These are phyloP conservation scores for Flammula alnicola DNA, from an alignment of 1,284 basidiomycete species.

Conservation along the genomic window DNA sequence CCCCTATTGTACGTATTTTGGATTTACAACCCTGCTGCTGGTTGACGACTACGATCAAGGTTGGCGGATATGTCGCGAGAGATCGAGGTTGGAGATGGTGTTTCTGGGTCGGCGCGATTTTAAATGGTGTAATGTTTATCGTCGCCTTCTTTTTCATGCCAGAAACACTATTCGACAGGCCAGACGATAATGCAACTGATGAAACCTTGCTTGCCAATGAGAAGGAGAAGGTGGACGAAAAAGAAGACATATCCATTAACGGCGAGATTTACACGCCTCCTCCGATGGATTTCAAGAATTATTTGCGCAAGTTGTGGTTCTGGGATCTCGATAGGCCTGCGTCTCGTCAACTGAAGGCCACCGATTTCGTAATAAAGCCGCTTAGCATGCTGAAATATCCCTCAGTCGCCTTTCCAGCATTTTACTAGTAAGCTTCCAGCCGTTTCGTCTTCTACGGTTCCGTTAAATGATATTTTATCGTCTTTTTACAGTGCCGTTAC, in stretches of 20 bases:
- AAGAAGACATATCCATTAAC: slow-evolving; percentile 12
- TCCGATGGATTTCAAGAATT: slow-evolving; percentile 27
- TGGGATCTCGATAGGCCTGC: slow-evolving; percentile 32
- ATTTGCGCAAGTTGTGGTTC: slow-evolving; percentile 33
- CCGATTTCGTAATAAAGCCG: slow-evolving; percentile 37
- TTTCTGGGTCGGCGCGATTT: slow-evolving; percentile 38
- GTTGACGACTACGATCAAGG: slow-evolving; percentile 19
- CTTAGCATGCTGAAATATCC: slow-evolving; percentile 42
- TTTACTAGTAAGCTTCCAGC: slow-evolving; percentile 35
- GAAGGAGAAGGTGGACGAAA: slow-evolving; percentile 15
- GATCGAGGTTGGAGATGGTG: slow-evolving; percentile 40
- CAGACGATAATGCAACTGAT: slow-evolving; percentile 14
- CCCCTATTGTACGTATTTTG: slow-evolving; percentile 36
- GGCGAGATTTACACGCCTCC: slow-evolving; percentile 30
- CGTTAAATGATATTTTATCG: background rate
- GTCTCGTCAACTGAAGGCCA: slow-evolving; percentile 29
- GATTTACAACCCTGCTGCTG: background rate
- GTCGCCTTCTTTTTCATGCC: slow-evolving; percentile 35
- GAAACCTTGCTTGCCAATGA: slow-evolving; percentile 7
- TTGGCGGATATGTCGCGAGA: slow-evolving; percentile 41
- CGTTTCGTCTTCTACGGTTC: background rate
- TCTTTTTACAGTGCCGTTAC: slow-evolving; percentile 31
- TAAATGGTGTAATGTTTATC: slow-evolving; percentile 37
- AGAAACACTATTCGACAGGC: slow-evolving; percentile 36
- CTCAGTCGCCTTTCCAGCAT: slow-evolving; percentile 37